phyloP scores from a whole-genome alignment of 2,329 filamentous ascomycete genomes.

The Scedosporium dehoogii region DNA sequence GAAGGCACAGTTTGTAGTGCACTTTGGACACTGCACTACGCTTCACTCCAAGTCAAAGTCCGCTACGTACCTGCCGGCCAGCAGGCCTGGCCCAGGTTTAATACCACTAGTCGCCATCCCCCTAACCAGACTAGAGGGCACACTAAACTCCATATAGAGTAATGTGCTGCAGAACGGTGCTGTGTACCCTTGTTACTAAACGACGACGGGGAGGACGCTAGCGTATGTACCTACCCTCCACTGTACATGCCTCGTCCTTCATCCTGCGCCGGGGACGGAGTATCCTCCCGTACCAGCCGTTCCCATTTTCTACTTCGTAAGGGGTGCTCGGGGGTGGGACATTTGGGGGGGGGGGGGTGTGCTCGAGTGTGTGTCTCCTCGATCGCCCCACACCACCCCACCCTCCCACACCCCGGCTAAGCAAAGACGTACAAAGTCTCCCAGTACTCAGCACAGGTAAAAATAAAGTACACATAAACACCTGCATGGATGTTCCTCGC shows the following conservation, averaged over 20 bases:
- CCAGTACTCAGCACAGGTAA: slow-evolving; percentile 1
- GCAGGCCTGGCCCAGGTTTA: not conserved
- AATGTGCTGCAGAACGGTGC: not conserved
- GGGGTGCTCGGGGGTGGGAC: not conserved
- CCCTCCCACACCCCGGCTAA: slow-evolving; percentile 2
- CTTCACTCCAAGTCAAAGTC: too few relatives aligned
- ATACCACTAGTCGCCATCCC: not conserved
- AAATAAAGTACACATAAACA: slow-evolving; percentile 9
- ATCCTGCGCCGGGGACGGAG: not conserved
- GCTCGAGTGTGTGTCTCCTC: not conserved
- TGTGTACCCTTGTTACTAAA: not conserved
- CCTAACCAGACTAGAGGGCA: not conserved
- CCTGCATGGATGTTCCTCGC: slow-evolving; percentile 7
- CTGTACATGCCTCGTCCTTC: too few relatives aligned
- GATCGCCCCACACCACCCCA: slow-evolving; percentile 4
- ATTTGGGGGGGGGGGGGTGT: not conserved
- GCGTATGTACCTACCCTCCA: not conserved
- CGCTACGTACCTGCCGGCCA: not conserved
- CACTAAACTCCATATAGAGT: not conserved
- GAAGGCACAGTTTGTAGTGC: not conserved
- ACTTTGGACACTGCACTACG: too few relatives aligned
- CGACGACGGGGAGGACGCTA: not conserved
- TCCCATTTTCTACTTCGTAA: not conserved
- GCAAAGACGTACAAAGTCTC: slow-evolving; percentile 3
- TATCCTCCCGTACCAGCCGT: not conserved